Conservation (phyloP, 139 green algal species). For the Volvox africanus region DNA sequence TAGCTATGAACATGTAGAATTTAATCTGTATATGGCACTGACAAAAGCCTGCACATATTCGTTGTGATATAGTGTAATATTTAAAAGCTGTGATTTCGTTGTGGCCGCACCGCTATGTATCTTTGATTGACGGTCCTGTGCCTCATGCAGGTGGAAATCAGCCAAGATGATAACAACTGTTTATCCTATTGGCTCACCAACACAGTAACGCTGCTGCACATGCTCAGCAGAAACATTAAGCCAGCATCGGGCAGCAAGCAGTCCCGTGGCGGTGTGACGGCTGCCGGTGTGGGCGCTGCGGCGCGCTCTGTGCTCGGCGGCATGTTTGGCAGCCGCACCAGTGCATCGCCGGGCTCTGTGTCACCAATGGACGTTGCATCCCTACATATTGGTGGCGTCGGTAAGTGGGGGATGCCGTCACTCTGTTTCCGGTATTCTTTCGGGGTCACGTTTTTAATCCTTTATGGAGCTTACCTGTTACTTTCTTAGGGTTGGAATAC, state of each 20-base stretch:
- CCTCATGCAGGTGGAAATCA: conserved; percentile 81
- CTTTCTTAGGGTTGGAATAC: too few relatives aligned
- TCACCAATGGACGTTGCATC: conserved; percentile 73
- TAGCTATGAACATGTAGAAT: neutral
- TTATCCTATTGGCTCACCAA: conserved; percentile 98
- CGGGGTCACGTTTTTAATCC: neutral
- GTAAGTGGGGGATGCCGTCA: conserved; percentile 45
- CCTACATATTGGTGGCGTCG: conserved; percentile 87
- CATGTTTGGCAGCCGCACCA: conserved; percentile 58
- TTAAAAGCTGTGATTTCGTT: neutral
- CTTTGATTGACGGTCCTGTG: neutral
- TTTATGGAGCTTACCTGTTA: neutral
- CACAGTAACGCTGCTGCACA: conserved; percentile 94
- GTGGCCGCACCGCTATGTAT: neutral
- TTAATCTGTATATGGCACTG: neutral
- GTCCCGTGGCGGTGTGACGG: conserved; percentile 51
- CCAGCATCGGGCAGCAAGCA: conserved; percentile 82
- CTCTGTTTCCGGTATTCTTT: neutral
- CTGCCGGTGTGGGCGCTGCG: neutral
- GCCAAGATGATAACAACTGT: conserved; percentile 90
- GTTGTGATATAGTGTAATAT: neutral
- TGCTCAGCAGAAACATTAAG: conserved; percentile 97
- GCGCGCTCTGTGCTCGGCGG: conserved; percentile 65
- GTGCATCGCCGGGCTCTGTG: conserved; percentile 12
- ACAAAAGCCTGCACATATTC: neutral